phyloP scores from a whole-genome alignment of 768 basidiomycete species.

The Asterophora parasitica region DNA sequence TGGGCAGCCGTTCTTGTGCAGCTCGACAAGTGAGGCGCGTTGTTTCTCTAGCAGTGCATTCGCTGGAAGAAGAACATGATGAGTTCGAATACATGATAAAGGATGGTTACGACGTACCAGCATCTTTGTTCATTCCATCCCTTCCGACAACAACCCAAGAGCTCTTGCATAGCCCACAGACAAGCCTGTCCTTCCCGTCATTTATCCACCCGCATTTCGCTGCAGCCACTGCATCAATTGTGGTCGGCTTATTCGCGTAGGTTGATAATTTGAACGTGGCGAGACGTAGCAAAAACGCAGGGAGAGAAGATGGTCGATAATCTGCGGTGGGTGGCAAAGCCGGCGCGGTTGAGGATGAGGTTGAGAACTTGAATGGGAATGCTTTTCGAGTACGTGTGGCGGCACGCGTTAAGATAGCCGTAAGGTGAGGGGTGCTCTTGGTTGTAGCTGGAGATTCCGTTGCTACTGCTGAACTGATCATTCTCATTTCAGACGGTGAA shows the following conservation, averaged over 20 bases:
- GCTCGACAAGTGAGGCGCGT: slow-evolving; percentile 53
- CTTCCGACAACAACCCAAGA: slow-evolving; percentile 72
- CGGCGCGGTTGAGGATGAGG: slow-evolving; percentile 26
- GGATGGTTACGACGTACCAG: slow-evolving; percentile 53
- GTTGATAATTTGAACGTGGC: slow-evolving; percentile 76
- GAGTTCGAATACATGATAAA: not conserved
- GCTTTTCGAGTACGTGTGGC: slow-evolving; percentile 50
- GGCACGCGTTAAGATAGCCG: slow-evolving; percentile 66
- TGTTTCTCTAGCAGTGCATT: slow-evolving; percentile 74
- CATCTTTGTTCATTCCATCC: slow-evolving; percentile 70
- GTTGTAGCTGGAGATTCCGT: slow-evolving; percentile 26
- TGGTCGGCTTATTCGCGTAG: slow-evolving; percentile 71
- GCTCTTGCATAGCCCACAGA: slow-evolving; percentile 64
- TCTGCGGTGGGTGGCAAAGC: slow-evolving; percentile 28
- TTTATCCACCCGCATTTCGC: slow-evolving; percentile 83
- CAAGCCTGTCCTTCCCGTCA: slow-evolving; percentile 73
- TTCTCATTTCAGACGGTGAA: not conserved
- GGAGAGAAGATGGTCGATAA: slow-evolving; percentile 18
- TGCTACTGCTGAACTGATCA: slow-evolving; percentile 4
- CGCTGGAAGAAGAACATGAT: slow-evolving; percentile 34
- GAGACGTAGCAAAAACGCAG: slow-evolving; percentile 69
- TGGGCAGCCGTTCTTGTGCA: slow-evolving; percentile 79
- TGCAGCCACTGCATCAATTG: slow-evolving; percentile 75
- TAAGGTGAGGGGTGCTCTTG: slow-evolving; percentile 64
- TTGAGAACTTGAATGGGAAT: slow-evolving; percentile 40